These are phyloP conservation scores for Populus ilicifolia DNA, from an alignment of 345 rosid species.

Conservation along the genomic window DNA sequence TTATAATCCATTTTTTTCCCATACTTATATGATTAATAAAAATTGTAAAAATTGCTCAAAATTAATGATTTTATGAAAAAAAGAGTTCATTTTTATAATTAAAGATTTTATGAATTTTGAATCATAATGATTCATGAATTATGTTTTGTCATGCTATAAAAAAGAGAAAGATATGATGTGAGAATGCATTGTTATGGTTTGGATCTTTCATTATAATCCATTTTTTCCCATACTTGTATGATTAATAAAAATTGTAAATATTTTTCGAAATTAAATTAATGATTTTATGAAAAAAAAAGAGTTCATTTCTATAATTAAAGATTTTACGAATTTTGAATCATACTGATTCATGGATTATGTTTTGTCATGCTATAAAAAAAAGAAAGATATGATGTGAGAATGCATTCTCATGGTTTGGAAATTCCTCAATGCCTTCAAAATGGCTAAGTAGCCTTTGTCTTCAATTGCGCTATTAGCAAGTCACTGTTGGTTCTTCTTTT, in stretches of 20 bases:
- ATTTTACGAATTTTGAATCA: too few species aligned
- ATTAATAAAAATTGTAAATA: too few species aligned
- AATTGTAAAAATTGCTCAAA: too few species aligned
- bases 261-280: too few species aligned
- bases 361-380: neutral
- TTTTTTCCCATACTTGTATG: neutral
- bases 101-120: too few species aligned
- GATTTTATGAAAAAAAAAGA: neutral
- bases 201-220: neutral
- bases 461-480: neutral
- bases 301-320: neutral
- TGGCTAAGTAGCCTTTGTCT: neutral
- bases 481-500: neutral
- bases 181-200: neutral
- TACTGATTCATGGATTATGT: neutral
- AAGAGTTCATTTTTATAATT: neutral
- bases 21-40: neutral
- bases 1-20: neutral
- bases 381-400: neutral
- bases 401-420: neutral
- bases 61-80: neutral
- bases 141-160: neutral
- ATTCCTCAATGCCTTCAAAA: neutral
- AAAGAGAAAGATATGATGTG: neutral
- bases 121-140: neutral